Percentiles rank a stretch among this genome's conserved stretches.
Conservation (phyloP, 805 yeast genomes). For the Barnettozyma salicaria region DNA sequence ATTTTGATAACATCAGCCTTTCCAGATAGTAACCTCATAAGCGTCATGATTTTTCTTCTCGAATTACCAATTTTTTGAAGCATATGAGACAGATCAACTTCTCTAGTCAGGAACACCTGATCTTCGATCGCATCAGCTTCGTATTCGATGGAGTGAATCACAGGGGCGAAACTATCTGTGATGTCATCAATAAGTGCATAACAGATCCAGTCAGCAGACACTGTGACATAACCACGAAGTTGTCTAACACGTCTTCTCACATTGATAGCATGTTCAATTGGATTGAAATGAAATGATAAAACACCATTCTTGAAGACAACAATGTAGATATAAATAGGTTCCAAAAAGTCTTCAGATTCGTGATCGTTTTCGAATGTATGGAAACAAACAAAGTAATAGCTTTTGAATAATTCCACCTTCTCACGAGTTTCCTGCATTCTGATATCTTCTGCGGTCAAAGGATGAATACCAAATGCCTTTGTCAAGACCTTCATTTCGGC, state of each 20-base stretch:
- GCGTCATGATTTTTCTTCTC: conserved; percentile 85
- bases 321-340: conserved; percentile 74
- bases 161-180: conserved; percentile 81
- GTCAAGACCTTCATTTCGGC: conserved; percentile 88
- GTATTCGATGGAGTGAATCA: conserved; percentile 66
- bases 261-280: conserved; percentile 91
- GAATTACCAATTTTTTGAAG: conserved; percentile 81
- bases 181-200: conserved; percentile 80
- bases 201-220: conserved; percentile 76
- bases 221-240: conserved; percentile 69
- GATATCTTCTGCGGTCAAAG: conserved; percentile 96
- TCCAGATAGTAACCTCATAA: conserved; percentile 83
- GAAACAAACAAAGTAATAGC: conserved; percentile 92
- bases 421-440: conserved; percentile 96
- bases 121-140: conserved; percentile 78
- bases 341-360: conserved; percentile 77
- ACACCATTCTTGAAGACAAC: conserved; percentile 90
- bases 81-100: conserved; percentile 70
- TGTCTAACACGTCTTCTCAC: conserved; percentile 81
- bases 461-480: conserved; percentile 95
- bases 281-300: conserved; percentile 86
- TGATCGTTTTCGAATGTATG: conserved; percentile 89
- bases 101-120: conserved; percentile 77
- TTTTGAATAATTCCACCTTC: conserved; percentile 86
- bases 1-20: conserved; percentile 94